These are phyloP conservation scores for Cercospora sp. DNA, from an alignment of 2,329 filamentous ascomycete genomes.

Conservation along the genomic window DNA sequence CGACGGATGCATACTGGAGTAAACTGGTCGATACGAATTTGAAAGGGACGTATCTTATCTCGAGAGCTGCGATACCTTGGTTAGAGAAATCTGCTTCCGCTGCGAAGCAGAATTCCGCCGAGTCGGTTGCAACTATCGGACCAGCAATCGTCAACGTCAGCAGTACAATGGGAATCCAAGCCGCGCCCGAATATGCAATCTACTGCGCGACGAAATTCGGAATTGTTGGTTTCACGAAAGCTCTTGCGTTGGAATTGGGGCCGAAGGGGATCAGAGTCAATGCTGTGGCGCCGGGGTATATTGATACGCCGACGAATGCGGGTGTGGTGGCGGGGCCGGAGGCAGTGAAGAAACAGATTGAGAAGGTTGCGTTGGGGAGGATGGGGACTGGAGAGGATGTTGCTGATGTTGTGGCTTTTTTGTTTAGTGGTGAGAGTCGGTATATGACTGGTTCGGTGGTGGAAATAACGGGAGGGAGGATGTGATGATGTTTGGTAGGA, in stretches of 20 bases:
- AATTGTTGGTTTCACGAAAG: slow-evolving; percentile 49
- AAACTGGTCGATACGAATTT: slow-evolving; percentile 44
- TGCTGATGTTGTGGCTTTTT: slow-evolving; percentile 53
- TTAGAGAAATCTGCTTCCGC: slow-evolving; percentile 14
- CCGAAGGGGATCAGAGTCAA: slow-evolving; percentile 44
- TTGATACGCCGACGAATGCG: slow-evolving; percentile 52
- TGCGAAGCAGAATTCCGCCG: neutral
- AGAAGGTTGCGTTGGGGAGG: slow-evolving; percentile 46
- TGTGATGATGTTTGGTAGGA: neutral
- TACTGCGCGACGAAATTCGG: slow-evolving; percentile 49
- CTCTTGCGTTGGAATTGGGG: slow-evolving; percentile 44
- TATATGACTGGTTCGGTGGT: slow-evolving; percentile 54
- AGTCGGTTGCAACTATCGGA: neutral
- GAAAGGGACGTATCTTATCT: slow-evolving; percentile 45
- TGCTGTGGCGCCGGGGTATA: slow-evolving; percentile 46
- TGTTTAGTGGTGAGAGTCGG: slow-evolving; percentile 48
- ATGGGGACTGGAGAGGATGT: slow-evolving; percentile 52
- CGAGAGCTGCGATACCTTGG: slow-evolving; percentile 46
- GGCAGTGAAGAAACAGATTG: slow-evolving; percentile 44
- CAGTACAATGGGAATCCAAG: slow-evolving; percentile 43
- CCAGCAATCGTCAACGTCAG: slow-evolving; percentile 45
- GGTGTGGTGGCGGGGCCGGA: slow-evolving; percentile 52
- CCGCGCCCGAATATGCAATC: slow-evolving; percentile 43
- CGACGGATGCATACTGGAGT: slow-evolving; percentile 48
- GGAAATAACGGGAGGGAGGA: slow-evolving; percentile 50